These are phyloP conservation scores for Beauveria pseudobassiana DNA, from an alignment of 2,329 filamentous ascomycete species.

Conservation along the genomic window DNA sequence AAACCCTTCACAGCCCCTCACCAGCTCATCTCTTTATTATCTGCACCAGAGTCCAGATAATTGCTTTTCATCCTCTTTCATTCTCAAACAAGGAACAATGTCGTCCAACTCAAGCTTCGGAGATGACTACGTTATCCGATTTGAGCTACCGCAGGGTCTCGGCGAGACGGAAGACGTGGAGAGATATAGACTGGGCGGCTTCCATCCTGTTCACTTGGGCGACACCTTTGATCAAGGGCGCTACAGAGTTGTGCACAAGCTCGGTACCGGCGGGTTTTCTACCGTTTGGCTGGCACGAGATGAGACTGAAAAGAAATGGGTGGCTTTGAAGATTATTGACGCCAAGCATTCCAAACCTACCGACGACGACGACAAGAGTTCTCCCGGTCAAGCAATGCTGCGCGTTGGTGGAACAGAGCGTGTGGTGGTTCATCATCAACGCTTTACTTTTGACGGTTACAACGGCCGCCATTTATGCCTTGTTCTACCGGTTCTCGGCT, in stretches of 20 bases:
- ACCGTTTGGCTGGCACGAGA: constrained; percentile 38
- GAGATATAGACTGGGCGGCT: constrained; percentile 29
- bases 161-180: constrained; percentile 13
- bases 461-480: constrained; percentile 21
- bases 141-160: neutral
- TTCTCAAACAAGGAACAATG: neutral
- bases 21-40: no score
- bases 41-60: no score
- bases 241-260: constrained; percentile 34
- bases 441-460: constrained; percentile 17
- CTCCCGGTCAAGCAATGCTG: neutral
- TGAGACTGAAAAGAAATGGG: constrained; percentile 11
- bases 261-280: constrained; percentile 33
- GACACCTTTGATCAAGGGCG: constrained; percentile 28
- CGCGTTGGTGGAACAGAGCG: neutral
- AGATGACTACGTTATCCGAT: neutral
- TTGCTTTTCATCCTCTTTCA: no score
- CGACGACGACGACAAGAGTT: neutral
- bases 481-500: constrained; percentile 19
- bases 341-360: constrained; percentile 14
- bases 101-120: neutral
- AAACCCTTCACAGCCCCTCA: no score
- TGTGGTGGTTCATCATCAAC: constrained; percentile 7
- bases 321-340: constrained; percentile 19
- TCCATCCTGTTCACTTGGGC: constrained; percentile 33